Evolutionary conservation across 202 grass and related monocot genomes (phyloP), one percentile per base, ranked within the genome.

Genomic region (Zizania palustris): DNA sequence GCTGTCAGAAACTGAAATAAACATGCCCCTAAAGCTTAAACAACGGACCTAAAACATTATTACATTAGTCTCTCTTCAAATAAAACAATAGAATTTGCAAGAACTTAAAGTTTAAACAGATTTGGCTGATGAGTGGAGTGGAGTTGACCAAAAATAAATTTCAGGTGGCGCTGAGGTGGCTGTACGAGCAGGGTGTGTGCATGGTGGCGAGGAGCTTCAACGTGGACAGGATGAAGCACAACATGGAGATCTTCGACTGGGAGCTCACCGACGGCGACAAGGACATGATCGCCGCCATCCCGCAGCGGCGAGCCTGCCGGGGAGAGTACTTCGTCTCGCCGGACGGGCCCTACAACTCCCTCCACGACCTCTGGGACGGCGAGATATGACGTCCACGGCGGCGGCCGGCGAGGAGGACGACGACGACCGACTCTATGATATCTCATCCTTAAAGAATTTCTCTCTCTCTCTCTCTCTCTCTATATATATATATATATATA

Each of bases 191-290:
- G 36, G 81, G 71, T 0, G 82, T 63, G 9, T 46, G 63, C 63
- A 28, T 88, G 0, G 72, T 88, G 12, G 81, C 70, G 0, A 88
- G 74, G 85, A 91, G 89, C 77, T 88, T 40, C 73, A 85, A 78
- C 63, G 81, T 21, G 65, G 85, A 79, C 6, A 70, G 89, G 20
- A 6, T 91, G 34, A 63, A 85, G 77, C 67, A 85, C 13, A 91
- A 91, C 72, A 68, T 82, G 82, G 76, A 82, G 13, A 78, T 91
- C 9, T 91, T 88, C 0, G 56, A 85, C 6, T 88, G 85, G 89
- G 76, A 91, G 9, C 13, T 89, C 20, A 75, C 0, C 13, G 19
- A 74, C 0, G 78, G 85, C 0, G 83, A 79, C 18, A 40, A 40
- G 34, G 21, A 2, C 16, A 60, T 34, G 75, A 87, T 84, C 6